Percentiles rank a stretch among this genome's conserved stretches.
phyloP scores from a whole-genome alignment of 495 filamentous ascomycete genomes.

The Glutinoglossum americanum region DNA sequence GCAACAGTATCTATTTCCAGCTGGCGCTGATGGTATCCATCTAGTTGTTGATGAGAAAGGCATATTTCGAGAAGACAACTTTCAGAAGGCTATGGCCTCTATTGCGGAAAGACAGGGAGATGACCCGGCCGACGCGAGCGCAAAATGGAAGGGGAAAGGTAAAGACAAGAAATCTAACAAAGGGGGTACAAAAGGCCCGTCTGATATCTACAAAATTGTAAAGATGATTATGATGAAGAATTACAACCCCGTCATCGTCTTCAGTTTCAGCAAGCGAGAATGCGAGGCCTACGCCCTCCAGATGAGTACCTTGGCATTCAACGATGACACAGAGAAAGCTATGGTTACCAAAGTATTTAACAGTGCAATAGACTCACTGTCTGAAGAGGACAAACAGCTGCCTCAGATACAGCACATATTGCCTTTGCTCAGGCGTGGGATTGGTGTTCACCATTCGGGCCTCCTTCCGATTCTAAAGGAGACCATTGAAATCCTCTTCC shows the following conservation, averaged over 20 bases:
- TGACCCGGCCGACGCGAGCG: slow-evolving; percentile 54
- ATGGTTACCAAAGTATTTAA: slow-evolving; percentile 90
- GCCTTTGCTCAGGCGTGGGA: slow-evolving; percentile 71
- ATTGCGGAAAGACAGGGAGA: slow-evolving; percentile 79
- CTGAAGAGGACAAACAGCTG: slow-evolving; percentile 69
- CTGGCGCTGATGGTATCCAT: slow-evolving; percentile 82
- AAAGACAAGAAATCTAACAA: slow-evolving; percentile 83
- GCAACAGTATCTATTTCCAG: slow-evolving; percentile 94
- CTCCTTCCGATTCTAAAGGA: slow-evolving; percentile 92
- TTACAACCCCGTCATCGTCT: slow-evolving; percentile 94
- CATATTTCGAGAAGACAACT: slow-evolving; percentile 85
- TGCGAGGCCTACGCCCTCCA: slow-evolving; percentile 72
- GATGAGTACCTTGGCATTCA: slow-evolving; percentile 78
- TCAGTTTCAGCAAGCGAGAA: slow-evolving; percentile 95
- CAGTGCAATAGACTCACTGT: slow-evolving; percentile 73
- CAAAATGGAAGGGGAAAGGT: slow-evolving; percentile 62
- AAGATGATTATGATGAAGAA: slow-evolving; percentile 95
- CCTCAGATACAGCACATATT: slow-evolving; percentile 84
- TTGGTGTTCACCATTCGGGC: slow-evolving; percentile 93
- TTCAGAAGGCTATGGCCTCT: slow-evolving; percentile 77
- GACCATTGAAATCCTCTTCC: slow-evolving; percentile 96
- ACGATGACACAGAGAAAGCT: slow-evolving; percentile 83
- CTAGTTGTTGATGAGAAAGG: slow-evolving; percentile 92
- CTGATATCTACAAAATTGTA: slow-evolving; percentile 91
- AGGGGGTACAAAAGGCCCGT: slow-evolving; percentile 49